A percentile compares a stretch with the other conserved stretches of the same genome.
These are phyloP conservation scores for Serendipita sp. DNA, from an alignment of 768 basidiomycete species.

Conservation along the genomic window DNA sequence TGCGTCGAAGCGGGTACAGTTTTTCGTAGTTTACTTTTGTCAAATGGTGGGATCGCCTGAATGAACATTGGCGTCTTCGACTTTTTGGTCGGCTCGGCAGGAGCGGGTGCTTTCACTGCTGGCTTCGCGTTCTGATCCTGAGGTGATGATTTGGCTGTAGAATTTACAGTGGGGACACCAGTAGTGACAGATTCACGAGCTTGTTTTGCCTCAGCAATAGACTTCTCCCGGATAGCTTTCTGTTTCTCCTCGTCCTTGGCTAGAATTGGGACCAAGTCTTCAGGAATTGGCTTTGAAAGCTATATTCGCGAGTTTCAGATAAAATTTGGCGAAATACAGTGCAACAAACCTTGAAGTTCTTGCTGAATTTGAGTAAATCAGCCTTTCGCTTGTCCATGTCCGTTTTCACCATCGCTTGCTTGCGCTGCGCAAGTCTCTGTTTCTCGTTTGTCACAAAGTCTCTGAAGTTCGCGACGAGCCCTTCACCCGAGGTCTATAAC, in stretches of 20 bases:
- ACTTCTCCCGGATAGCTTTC: conserved; percentile 63
- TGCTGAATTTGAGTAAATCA: conserved; percentile 83
- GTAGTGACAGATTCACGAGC: conserved; percentile 11
- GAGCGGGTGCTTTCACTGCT: conserved; percentile 4
- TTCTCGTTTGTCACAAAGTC: conserved; percentile 88
- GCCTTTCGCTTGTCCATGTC: conserved; percentile 93
- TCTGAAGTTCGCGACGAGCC: conserved; percentile 65
- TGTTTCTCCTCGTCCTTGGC: conserved; percentile 92
- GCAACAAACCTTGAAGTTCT: conserved; percentile 71
- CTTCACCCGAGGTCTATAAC: conserved; percentile 45
- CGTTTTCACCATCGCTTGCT: conserved; percentile 72
- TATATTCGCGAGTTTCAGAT: not conserved
- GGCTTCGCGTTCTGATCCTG: not conserved
- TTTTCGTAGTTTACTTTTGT: conserved; percentile 31
- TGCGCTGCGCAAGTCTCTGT: conserved; percentile 78
- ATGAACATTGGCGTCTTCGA: conserved; percentile 52
- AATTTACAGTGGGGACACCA: conserved; percentile 18
- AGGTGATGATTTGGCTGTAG: conserved; percentile 20
- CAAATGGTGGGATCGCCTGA: conserved; percentile 82
- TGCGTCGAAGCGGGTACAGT: not conserved
- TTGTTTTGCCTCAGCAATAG: conserved; percentile 31
- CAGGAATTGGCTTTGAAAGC: conserved; percentile 57
- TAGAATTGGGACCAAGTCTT: conserved; percentile 80
- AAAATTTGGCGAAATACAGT: not conserved
- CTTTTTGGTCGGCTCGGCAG: not conserved